A percentile compares a stretch with the other conserved stretches of the same genome.
These are phyloP conservation scores for Blepharisma undulans DNA, from an alignment of 169 alveolate species.

Conservation along the genomic window DNA sequence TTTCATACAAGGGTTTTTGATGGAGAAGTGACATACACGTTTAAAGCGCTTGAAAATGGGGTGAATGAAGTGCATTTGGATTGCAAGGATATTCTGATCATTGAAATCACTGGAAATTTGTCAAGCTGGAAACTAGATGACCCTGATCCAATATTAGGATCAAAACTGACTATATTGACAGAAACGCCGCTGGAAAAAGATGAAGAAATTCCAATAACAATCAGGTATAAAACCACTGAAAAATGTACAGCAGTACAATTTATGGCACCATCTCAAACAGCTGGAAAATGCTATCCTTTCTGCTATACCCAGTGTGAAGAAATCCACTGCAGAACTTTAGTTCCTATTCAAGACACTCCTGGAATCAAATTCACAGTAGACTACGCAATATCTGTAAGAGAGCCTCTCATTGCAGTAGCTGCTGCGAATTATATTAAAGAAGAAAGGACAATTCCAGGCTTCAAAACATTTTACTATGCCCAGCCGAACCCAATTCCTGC, in stretches of 20 bases:
- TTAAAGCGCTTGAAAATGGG: neutral
- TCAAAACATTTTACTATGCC: slow-evolving; percentile 49
- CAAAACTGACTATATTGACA: neutral
- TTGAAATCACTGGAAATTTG: neutral
- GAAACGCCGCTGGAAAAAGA: slow-evolving; percentile 11
- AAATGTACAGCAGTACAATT: slow-evolving; percentile 40
- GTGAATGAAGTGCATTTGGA: slow-evolving; percentile 17
- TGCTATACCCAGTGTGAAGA: slow-evolving; percentile 85
- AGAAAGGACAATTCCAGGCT: slow-evolving; percentile 2
- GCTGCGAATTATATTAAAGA: slow-evolving; percentile 45
- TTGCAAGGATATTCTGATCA: slow-evolving; percentile 24
- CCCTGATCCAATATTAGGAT: slow-evolving; percentile 17
- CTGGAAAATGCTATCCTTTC: slow-evolving; percentile 63
- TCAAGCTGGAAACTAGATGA: neutral
- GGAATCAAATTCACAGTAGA: slow-evolving; percentile 68
- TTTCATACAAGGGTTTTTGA: neutral
- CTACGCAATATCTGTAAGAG: slow-evolving; percentile 57
- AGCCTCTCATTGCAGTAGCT: slow-evolving; percentile 57
- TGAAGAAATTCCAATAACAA: slow-evolving; percentile 20
- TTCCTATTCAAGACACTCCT: slow-evolving; percentile 86
- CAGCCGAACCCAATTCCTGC: slow-evolving; percentile 75
- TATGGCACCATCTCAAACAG: slow-evolving; percentile 28
- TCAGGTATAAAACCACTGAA: slow-evolving; percentile 24
- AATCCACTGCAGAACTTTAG: slow-evolving; percentile 73
- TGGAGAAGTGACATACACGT: neutral